Conservation (phyloP, 495 filamentous ascomycete genomes). For the Aspergillus haitiensis region DNA sequence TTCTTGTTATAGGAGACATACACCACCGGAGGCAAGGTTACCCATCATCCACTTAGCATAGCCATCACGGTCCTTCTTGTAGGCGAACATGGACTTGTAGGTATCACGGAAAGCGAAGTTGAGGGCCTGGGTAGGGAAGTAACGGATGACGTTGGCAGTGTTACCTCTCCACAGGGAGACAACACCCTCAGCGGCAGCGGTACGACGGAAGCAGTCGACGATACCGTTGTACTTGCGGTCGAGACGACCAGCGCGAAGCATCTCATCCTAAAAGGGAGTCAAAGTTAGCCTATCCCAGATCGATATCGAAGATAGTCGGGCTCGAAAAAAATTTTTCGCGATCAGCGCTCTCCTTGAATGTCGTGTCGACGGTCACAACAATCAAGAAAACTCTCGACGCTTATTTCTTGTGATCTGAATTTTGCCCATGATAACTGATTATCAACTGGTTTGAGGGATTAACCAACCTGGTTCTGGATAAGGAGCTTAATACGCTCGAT, state of each 20-base stretch:
- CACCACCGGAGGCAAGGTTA: constrained; percentile 99
- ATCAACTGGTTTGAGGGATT: constrained; percentile 6
- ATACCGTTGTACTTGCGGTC: constrained; percentile 97
- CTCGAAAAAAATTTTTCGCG: constrained; percentile 18
- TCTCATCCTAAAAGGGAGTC: constrained; percentile 78
- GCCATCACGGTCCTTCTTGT: constrained; percentile 99
- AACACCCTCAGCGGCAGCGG: constrained; percentile 72
- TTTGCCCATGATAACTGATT: background rate
- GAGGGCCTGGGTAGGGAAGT: constrained; percentile 99
- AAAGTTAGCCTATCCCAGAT: constrained; percentile 19
- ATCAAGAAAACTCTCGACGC: background rate
- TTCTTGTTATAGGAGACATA: constrained; percentile 51
- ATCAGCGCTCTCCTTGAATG: background rate
- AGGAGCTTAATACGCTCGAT: constrained; percentile 99
- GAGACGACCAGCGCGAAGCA: constrained; percentile 97
- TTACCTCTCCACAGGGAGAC: constrained; percentile 97
- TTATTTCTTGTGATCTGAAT: background rate
- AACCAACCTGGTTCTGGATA: constrained; percentile 96
- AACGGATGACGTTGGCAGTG: constrained; percentile 99
- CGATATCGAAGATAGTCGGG: constrained; percentile 4
- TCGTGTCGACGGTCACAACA: background rate
- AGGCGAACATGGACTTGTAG: constrained; percentile 99
- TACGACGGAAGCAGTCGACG: constrained; percentile 89
- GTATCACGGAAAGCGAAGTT: constrained; percentile 99
- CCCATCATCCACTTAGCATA: constrained; percentile 99